Evolutionary conservation across 73 alveolate species (phyloP).

Genomic region (Paramecium sexaurelia): DNA sequence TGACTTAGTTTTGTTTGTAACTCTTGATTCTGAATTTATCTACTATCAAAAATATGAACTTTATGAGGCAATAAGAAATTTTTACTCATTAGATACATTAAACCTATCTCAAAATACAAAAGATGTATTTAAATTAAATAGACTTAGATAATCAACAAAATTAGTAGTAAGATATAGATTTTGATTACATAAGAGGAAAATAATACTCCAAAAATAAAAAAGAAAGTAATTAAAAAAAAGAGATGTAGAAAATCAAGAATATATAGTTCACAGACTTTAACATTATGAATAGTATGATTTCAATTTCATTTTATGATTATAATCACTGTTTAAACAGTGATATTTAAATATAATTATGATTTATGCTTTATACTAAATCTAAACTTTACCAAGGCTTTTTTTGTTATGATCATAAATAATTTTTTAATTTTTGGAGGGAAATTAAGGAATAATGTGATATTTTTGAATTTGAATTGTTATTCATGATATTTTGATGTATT

Average conservation of each 20-base stretch:
- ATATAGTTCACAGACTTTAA: not conserved
- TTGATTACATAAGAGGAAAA: not conserved
- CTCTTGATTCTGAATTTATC: slow-evolving; percentile 16
- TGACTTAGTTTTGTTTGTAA: slow-evolving; percentile 40
- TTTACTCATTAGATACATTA: not conserved
- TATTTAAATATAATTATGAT: not conserved
- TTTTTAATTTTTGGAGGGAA: not conserved
- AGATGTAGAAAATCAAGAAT: not conserved
- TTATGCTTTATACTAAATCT: not conserved
- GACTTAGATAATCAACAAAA: not conserved
- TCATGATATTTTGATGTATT: not conserved
- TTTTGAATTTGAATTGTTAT: not conserved
- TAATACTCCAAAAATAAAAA: not conserved
- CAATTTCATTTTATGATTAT: slow-evolving; percentile 8
- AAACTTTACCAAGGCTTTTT: not conserved
- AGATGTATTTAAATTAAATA: not conserved
- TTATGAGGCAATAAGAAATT: not conserved
- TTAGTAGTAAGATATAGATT: not conserved
- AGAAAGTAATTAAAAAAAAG: not conserved
- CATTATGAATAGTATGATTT: not conserved
- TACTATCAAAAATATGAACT: not conserved
- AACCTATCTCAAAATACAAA: not conserved
- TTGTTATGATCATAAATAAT: not conserved
- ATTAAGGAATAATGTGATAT: not conserved
- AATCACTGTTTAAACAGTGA: slow-evolving; percentile 2